phyloP scores from a whole-genome alignment of 148 eudicot species.

The Rheum nobile region DNA sequence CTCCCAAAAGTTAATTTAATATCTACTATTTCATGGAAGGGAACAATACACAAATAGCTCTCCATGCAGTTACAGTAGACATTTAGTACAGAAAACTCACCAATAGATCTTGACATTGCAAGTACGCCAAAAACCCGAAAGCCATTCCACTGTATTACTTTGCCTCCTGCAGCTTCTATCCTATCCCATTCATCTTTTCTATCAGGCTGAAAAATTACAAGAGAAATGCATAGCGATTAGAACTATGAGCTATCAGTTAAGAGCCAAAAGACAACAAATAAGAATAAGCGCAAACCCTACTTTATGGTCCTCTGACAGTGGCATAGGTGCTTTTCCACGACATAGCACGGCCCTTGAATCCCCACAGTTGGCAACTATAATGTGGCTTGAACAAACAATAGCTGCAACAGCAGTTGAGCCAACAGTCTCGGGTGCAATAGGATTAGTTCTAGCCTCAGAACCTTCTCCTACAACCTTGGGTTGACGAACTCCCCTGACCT shows the following conservation, averaged over 20 bases:
- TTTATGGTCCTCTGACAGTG: slow-evolving; percentile 55
- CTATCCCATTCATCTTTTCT: slow-evolving; percentile 62
- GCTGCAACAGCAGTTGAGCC: slow-evolving; percentile 75
- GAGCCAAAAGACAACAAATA: not conserved
- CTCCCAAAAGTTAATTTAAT: not conserved
- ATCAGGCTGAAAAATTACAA: slow-evolving; percentile 31
- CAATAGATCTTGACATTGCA: slow-evolving; percentile 71
- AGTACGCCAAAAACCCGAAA: slow-evolving; percentile 65
- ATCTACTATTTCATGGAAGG: not conserved
- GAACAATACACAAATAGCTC: not conserved
- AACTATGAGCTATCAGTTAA: not conserved
- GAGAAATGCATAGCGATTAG: not conserved
- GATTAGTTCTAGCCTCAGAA: slow-evolving; percentile 18
- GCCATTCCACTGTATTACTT: slow-evolving; percentile 63
- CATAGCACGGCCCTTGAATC: slow-evolving; percentile 75
- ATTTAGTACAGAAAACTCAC: slow-evolving; percentile 21
- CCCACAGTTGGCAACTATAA: slow-evolving; percentile 60
- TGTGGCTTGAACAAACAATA: slow-evolving; percentile 45
- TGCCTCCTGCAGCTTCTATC: slow-evolving; percentile 66
- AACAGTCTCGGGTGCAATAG: slow-evolving; percentile 56
- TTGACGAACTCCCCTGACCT: slow-evolving; percentile 35
- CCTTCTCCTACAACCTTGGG: slow-evolving; percentile 8
- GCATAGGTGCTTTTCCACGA: slow-evolving; percentile 55
- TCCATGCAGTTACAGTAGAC: not conserved
- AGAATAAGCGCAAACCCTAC: slow-evolving; percentile 16